These are phyloP conservation scores for Arctium minus DNA, from an alignment of 129 eudicot species.

Conservation along the genomic window DNA sequence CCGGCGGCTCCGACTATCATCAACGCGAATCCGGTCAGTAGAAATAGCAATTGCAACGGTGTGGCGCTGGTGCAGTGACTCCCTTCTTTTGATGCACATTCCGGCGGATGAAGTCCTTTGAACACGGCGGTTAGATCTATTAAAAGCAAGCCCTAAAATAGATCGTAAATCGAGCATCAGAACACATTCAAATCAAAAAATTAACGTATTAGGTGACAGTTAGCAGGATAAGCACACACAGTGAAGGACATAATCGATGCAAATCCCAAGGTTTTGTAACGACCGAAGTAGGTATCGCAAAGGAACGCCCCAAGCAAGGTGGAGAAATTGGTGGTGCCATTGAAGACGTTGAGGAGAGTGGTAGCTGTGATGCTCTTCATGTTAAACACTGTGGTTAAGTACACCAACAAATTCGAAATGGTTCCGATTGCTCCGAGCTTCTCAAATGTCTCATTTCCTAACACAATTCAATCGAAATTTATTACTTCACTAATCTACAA, in stretches of 20 bases:
- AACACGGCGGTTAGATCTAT: constrained; percentile 60
- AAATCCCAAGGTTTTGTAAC: constrained; percentile 69
- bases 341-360: constrained; percentile 57
- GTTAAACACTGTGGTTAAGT: constrained; percentile 65
- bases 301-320: constrained; percentile 75
- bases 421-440: constrained; percentile 88
- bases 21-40: constrained; percentile 47
- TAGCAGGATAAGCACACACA: constrained; percentile 16
- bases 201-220: background rate
- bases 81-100: constrained; percentile 42
- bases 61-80: constrained; percentile 53
- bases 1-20: constrained; percentile 63
- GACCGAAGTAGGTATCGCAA: constrained; percentile 84
- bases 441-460: constrained; percentile 91
- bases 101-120: constrained; percentile 77
- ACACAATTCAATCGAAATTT: background rate
- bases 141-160: constrained; percentile 55
- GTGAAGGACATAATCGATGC: constrained; percentile 61
- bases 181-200: background rate
- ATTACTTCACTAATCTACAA: background rate
- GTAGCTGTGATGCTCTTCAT: constrained; percentile 58
- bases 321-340: constrained; percentile 76
- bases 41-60: constrained; percentile 49
- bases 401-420: constrained; percentile 51
- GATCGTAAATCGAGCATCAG: background rate